Base-by-base conservation (phyloP, 2,329 filamentous ascomycete genomes). In the Bertia moriformis region DNA sequence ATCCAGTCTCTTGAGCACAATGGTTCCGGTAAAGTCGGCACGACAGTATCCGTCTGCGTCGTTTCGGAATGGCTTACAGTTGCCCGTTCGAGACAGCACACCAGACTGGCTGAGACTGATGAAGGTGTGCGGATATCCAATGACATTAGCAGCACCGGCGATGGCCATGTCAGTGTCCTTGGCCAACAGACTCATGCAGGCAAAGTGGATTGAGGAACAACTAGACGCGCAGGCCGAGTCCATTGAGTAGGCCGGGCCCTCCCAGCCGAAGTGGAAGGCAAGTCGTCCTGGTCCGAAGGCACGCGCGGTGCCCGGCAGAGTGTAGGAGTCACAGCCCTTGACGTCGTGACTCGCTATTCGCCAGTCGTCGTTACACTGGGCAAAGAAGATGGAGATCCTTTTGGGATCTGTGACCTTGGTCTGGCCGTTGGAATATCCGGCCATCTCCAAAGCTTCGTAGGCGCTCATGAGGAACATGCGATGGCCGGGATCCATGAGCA, bases 31-130 rank as follows among this genome's bases (percentile, higher is more conserved):
- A 15, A 73, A 77, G 48, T 91, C 84, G 40, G 76, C 82, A 52
- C 84, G 77, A 59, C 83, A 89, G 58, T 91, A 89, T 1, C 84
- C 84, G 57, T 88, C 82, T 2, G 84, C 84, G 27, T 69, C 73
- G 45, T 85, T 78, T 55, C 89, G 83, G 51, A 84, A 91, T 0
- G 83, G 84, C 51, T 85, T 83, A 58, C 83, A 88, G 44, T 75
- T 71, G 4, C 83, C 81, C 39, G 73, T 83, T 60, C 80, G 80
- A 19, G 81, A 84, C 46, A 89, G 60, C 59, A 89, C n/a, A n/a
- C n/a, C n/a, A n/a, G n/a, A n/a, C n/a, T n/a, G n/a, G n/a, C n/a
- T n/a, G n/a, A n/a, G 48, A 14, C 44, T 43, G 2, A 43, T 37
- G 3, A 50, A 41, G 13, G 45, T 51, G 51, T 57, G 20, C n/a